Conservation (phyloP, 169 alveolate species). For the Condylostoma magnum region DNA sequence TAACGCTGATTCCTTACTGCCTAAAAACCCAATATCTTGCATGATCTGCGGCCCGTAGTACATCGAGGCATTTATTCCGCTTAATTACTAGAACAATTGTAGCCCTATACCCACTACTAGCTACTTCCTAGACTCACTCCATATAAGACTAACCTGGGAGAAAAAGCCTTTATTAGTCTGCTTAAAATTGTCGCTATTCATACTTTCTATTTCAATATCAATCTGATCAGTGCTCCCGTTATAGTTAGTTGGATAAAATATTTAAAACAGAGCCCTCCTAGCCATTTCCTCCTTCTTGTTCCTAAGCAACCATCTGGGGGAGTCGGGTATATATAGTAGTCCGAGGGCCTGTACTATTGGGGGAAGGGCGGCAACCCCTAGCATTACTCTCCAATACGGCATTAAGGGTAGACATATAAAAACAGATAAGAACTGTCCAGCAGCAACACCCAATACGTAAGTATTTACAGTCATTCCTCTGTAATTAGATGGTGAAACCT, state of each 20-base stretch:
- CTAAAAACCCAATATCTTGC: constrained; percentile 39
- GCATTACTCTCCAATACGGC: constrained; percentile 48
- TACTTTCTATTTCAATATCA: constrained; percentile 12
- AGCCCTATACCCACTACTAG: constrained; percentile 34
- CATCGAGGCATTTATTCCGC: constrained; percentile 57
- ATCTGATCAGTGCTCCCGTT: neutral
- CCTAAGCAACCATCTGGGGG: constrained; percentile 37
- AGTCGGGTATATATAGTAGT: constrained; percentile 33
- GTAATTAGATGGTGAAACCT: constrained; percentile 33
- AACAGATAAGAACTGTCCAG: constrained; percentile 43
- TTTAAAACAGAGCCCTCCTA: neutral
- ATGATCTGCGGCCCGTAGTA: constrained; percentile 58
- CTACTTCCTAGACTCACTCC: constrained; percentile 20
- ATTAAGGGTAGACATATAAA: constrained; percentile 37
- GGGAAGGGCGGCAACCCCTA: constrained; percentile 51
- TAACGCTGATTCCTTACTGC: neutral
- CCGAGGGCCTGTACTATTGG: constrained; percentile 30
- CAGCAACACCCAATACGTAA: constrained; percentile 27
- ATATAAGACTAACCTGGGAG: constrained; percentile 10
- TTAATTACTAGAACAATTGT: constrained; percentile 34
- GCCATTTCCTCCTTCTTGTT: constrained; percentile 22
- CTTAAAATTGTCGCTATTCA: too few species aligned
- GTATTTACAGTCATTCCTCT: constrained; percentile 41
- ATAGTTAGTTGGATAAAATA: too few species aligned
- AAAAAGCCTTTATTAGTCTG: too few species aligned